phyloP scores from a whole-genome alignment of 345 rosid species.

The Eucalyptus brandiana region DNA sequence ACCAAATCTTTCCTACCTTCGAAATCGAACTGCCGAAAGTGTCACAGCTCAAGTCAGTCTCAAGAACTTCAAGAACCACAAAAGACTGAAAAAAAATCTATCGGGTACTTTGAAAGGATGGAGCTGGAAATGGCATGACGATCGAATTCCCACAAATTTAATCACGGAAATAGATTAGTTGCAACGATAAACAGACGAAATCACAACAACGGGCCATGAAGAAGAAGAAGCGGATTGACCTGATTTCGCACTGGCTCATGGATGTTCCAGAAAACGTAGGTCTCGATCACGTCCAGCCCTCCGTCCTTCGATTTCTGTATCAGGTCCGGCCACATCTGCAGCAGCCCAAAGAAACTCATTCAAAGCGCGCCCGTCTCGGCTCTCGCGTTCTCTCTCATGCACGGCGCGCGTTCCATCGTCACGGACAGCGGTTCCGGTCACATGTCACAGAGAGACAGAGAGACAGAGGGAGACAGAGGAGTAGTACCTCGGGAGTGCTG shows the following conservation, averaged over 20 bases:
- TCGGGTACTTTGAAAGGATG: background rate
- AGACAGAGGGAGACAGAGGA: background rate
- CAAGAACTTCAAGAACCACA: background rate
- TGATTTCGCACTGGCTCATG: conserved; percentile 81
- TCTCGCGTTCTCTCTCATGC: background rate
- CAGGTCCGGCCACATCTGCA: conserved; percentile 95
- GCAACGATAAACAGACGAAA: background rate
- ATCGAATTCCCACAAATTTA: background rate
- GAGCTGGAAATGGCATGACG: fast-evolving
- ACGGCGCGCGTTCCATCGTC: background rate
- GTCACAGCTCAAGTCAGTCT: background rate
- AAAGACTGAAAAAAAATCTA: background rate
- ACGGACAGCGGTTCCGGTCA: background rate
- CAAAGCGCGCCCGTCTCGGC: background rate
- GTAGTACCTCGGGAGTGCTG: conserved; percentile 69
- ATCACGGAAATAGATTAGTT: background rate
- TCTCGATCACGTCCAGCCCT: conserved; percentile 84
- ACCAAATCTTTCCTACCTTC: conserved; percentile 88
- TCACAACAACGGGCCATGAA: background rate
- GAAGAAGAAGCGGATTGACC: conserved; percentile 16
- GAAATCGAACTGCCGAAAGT: conserved; percentile 52
- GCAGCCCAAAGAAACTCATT: background rate
- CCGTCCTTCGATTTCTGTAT: conserved; percentile 96
- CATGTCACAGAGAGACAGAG: background rate
- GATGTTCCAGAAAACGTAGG: conserved; percentile 82